Percentiles rank a stretch among this genome's conserved stretches.
Evolutionary conservation across 2,329 filamentous ascomycete species (phyloP).

Genomic region (Ophiobolus disseminans): DNA sequence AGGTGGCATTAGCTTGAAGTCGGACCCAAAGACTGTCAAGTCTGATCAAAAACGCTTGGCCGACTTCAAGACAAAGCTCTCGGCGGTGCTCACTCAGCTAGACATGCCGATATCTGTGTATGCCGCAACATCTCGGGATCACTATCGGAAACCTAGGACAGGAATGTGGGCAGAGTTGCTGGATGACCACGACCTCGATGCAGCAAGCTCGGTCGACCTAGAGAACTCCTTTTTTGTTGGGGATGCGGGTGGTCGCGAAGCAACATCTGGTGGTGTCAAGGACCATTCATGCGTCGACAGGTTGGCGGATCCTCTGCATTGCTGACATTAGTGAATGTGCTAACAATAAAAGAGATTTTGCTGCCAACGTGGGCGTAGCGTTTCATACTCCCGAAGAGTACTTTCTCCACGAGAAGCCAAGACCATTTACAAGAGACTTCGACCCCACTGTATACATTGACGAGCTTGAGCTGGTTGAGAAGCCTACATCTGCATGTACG

Average conservation of each 20-base stretch:
- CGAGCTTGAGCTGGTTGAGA: conserved; percentile 25
- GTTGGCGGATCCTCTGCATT: conserved; percentile 45
- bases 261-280: conserved; percentile 50
- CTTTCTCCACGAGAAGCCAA: conserved; percentile 73
- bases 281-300: conserved; percentile 68
- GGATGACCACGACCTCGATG: conserved; percentile 58
- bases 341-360: conserved; percentile 67
- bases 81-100: conserved; percentile 71
- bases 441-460: conserved; percentile 62
- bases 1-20: conserved; percentile 77
- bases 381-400: conserved; percentile 93
- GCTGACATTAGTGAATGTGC: conserved; percentile 16
- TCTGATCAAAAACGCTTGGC: conserved; percentile 70
- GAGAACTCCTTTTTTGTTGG: conserved; percentile 83
- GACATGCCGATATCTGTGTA: conserved; percentile 82
- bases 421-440: conserved; percentile 73
- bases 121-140: conserved; percentile 82
- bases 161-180: conserved; percentile 86
- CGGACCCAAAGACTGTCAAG: conserved; percentile 74
- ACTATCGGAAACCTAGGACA: conserved; percentile 82
- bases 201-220: conserved; percentile 68
- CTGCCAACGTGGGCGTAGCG: conserved; percentile 78
- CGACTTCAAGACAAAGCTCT: conserved; percentile 84
- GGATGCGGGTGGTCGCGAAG: conserved; percentile 72
- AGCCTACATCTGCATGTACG: conserved; percentile 43